phyloP scores from a whole-genome alignment of 73 alveolate species.

The Stentor coeruleus region DNA sequence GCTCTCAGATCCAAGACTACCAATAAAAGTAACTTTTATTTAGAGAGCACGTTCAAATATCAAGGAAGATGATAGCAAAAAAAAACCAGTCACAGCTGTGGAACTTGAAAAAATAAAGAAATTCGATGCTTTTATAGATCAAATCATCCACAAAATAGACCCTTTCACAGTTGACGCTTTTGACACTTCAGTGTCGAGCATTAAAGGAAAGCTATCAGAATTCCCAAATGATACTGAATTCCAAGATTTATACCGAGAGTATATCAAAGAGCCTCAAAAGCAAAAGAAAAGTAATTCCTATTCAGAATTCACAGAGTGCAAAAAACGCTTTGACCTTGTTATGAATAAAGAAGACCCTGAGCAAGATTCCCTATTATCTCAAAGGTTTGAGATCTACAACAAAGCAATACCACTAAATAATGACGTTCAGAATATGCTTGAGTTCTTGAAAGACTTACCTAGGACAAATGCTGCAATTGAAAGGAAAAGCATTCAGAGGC shows the following conservation, averaged over 20 bases:
- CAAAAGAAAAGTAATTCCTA: slow-evolving; percentile 12
- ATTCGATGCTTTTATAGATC: not conserved
- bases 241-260: not conserved
- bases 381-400: not conserved
- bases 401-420: not conserved
- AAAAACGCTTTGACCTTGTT: not conserved
- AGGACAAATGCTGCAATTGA: not conserved
- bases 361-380: not conserved
- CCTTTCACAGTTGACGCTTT: not conserved
- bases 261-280: not conserved
- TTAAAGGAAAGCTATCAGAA: not conserved
- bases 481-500: not conserved
- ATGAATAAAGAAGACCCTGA: slow-evolving; percentile 11
- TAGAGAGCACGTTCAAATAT: not conserved
- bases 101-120: not conserved
- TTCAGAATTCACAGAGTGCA: not conserved
- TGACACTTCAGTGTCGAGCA: not conserved
- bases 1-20: not conserved
- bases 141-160: not conserved
- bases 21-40: not conserved
- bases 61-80: not conserved
- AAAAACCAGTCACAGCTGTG: not conserved
- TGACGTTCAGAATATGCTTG: not conserved
- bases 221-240: not conserved
- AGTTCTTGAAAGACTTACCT: not conserved